Evolutionary conservation across 306 rosid species (phyloP), one percentile per base, ranked within the genome.

Genomic region (Quercus mongolica): DNA sequence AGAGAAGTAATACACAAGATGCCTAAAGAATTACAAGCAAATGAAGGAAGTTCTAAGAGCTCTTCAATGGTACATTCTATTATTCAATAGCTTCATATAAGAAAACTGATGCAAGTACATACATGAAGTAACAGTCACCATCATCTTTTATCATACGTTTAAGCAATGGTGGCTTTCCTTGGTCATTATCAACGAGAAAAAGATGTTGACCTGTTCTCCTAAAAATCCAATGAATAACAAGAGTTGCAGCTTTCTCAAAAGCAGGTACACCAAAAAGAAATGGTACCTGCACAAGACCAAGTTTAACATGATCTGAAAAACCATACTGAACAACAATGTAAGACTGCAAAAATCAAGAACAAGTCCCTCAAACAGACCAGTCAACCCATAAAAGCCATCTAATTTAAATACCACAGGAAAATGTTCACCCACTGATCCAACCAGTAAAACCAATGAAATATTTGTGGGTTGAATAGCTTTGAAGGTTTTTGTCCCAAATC

Each of bases 191-290:
- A 33, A 88, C 90, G 26, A 96, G 93, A 85, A 96, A 96, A 77
- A 96, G 94, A 88, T 96, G 99, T 63, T 88, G 89, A n/a, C 99
- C 99, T 0, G 99, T 96, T 87, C 99, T 90, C 91, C 93, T 93
- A 86, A 96, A 92, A 81, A 96, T 91, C 85, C 74, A 93, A 88
- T 96, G 96, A 75, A 96, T 96, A 58, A 96, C 87, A 58, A 62
- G 80, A 76, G 89, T 88, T 55, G 99, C 99, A 69, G 79, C 26
- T 78, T 86, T 96, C 91, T 96, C 98, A 28, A 96, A 76, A 13
- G 96, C 97, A 86, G 90, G 49, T 65, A 96, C 88, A 72, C 99
- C 99, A 81, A 93, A 93, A 82, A 96, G 99, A 88, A 96, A 96
- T 18, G 99, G 99, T 41, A 96, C 99, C 99, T 96, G 90, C 55